A percentile compares a stretch with the other conserved stretches of the same genome.
Evolutionary conservation across 352 stramenopile genomes (phyloP).

Genomic region (Globisporangium irregulare): DNA sequence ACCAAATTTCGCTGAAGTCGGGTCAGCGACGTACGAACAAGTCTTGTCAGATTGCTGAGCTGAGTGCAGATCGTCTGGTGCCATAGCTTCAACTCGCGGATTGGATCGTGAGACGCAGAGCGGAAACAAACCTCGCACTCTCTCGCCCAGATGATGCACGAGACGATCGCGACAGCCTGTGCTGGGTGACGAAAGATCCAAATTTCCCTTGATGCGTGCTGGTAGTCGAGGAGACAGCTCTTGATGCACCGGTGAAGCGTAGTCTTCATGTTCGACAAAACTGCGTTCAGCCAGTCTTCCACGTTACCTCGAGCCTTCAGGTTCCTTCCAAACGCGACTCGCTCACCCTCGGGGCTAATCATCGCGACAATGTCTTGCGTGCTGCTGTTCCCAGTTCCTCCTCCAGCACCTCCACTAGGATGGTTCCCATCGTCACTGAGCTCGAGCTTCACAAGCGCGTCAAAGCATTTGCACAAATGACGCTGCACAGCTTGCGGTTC

Average conservation of each 20-base stretch:
- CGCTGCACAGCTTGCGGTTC: conserved; percentile 77
- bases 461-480: conserved; percentile 84
- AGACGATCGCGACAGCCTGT: conserved; percentile 89
- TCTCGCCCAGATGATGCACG: conserved; percentile 84
- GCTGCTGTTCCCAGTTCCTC: conserved; percentile 10
- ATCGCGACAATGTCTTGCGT: conserved; percentile 72
- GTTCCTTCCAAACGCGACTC: conserved; percentile 64
- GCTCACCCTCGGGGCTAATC: conserved; percentile 78
- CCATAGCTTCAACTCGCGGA: conserved; percentile 54
- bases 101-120: conserved; percentile 45
- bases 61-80: conserved; percentile 68
- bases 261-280: conserved; percentile 72
- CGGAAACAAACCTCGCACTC: conserved; percentile 69
- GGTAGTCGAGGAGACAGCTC: conserved; percentile 84
- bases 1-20: conserved; percentile 53
- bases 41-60: conserved; percentile 56
- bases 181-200: conserved; percentile 89
- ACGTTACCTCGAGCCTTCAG: conserved; percentile 84
- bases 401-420: neutral
- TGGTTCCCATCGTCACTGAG: conserved; percentile 47
- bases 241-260: conserved; percentile 75
- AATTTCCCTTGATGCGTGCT: conserved; percentile 65
- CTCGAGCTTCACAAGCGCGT: conserved; percentile 74
- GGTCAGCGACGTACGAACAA: conserved; percentile 61
- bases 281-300: conserved; percentile 83